These are phyloP conservation scores for Lactarius akahatsu DNA, from an alignment of 768 basidiomycete species.

Conservation along the genomic window DNA sequence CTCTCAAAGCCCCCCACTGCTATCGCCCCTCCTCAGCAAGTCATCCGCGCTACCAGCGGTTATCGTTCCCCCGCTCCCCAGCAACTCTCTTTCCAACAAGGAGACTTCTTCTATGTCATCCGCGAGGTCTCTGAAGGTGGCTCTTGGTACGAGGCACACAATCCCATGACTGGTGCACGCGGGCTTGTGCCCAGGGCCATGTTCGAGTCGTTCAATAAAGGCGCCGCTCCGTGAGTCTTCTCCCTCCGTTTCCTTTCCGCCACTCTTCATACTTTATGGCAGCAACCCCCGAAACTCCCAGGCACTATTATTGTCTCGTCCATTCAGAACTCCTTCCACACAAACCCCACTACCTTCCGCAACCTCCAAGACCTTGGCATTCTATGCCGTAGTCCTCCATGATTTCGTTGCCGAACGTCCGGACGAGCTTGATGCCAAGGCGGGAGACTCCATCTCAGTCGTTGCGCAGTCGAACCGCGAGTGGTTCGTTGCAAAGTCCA, in stretches of 20 bases:
- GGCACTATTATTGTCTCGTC: constrained; percentile 21
- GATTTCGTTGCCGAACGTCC: constrained; percentile 94
- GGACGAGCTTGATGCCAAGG: constrained; percentile 93
- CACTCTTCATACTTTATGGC: constrained; percentile 11
- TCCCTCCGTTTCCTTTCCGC: constrained; percentile 16
- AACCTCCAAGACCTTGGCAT: constrained; percentile 53
- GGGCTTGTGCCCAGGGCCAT: constrained; percentile 84
- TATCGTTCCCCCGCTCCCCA: constrained; percentile 74
- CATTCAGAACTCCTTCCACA: constrained; percentile 37
- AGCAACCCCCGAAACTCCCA: constrained; percentile 20
- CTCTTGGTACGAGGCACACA: constrained; percentile 91
- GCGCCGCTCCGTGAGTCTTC: constrained; percentile 54
- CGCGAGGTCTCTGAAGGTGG: constrained; percentile 60
- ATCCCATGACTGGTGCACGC: constrained; percentile 86
- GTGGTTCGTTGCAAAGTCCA: constrained; percentile 99
- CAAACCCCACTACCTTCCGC: constrained; percentile 26
- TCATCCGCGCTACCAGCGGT: constrained; percentile 77
- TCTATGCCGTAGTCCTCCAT: constrained; percentile 94
- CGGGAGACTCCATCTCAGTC: constrained; percentile 92
- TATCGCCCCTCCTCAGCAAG: constrained; percentile 87
- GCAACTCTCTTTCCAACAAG: constrained; percentile 86
- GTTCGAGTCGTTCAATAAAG: constrained; percentile 91
- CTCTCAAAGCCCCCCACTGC: constrained; percentile 69
- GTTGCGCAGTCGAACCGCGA: constrained; percentile 99
- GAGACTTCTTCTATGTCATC: constrained; percentile 97